phyloP scores from a whole-genome alignment of 805 yeast genomes.

The Lipomyces oligophaga region DNA sequence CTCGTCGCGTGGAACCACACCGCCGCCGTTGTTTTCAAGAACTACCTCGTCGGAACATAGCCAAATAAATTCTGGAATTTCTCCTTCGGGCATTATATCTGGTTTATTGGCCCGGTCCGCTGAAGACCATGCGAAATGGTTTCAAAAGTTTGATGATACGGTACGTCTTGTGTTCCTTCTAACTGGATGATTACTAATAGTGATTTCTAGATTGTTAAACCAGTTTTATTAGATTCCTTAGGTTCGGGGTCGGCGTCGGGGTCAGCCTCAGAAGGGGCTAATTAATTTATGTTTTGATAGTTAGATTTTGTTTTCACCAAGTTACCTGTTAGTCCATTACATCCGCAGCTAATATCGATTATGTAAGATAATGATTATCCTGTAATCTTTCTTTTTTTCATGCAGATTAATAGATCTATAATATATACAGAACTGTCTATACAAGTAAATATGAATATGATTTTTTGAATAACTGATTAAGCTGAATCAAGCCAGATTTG shows the following conservation, averaged over 20 bases:
- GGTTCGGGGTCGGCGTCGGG: too few relatives aligned
- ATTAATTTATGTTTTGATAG: too few relatives aligned
- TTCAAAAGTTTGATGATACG: slow-evolving; percentile 87
- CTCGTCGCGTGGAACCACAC: background rate
- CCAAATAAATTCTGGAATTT: slow-evolving; percentile 6
- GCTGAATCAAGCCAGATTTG: too few relatives aligned
- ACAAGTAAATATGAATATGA: too few relatives aligned
- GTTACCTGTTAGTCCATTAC: too few relatives aligned
- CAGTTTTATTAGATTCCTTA: slow-evolving; percentile 19
- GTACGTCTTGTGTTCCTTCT: slow-evolving; percentile 74
- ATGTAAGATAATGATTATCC: background rate
- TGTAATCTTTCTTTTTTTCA: background rate
- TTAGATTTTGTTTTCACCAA: too few relatives aligned
- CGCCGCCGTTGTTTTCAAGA: slow-evolving; percentile 31
- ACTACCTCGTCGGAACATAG: slow-evolving; percentile 19
- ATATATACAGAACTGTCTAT: too few relatives aligned
- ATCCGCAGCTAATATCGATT: too few relatives aligned
- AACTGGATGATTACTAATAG: background rate
- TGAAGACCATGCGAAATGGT: slow-evolving; percentile 88
- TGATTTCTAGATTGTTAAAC: slow-evolving; percentile 21
- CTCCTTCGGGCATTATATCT: slow-evolving; percentile 5
- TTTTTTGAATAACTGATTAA: too few relatives aligned
- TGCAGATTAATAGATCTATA: too few relatives aligned
- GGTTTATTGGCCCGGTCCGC: slow-evolving; percentile 21
- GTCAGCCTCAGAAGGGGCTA: too few relatives aligned